Conservation (phyloP, 139 green algal species). For the Eudorina sp. region DNA sequence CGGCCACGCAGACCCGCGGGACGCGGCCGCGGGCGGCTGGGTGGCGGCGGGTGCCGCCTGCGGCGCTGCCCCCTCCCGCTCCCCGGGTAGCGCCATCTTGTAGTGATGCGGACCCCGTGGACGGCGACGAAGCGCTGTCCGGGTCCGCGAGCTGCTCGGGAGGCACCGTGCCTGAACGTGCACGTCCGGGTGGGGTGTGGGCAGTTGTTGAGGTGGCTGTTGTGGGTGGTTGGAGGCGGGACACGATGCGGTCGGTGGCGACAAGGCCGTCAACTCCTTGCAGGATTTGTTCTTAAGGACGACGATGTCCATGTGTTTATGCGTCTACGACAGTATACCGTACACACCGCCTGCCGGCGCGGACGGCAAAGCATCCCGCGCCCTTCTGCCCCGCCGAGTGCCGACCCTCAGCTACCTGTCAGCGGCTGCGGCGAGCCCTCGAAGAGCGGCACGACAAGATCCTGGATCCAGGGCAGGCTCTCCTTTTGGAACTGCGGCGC, state of each 20-base stretch:
- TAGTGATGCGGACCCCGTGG: constrained; percentile 71
- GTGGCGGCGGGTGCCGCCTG: neutral
- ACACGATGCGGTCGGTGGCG: too few species aligned
- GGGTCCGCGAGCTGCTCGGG: constrained; percentile 66
- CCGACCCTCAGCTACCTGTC: constrained; percentile 45
- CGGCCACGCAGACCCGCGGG: neutral
- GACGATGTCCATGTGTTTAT: too few species aligned
- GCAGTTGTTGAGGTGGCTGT: too few species aligned
- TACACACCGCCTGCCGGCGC: too few species aligned
- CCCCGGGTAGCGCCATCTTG: constrained; percentile 50
- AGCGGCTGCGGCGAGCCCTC: constrained; percentile 46
- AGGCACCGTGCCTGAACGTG: constrained; percentile 56
- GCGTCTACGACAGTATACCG: too few species aligned
- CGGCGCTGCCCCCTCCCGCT: neutral
- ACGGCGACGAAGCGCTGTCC: constrained; percentile 73
- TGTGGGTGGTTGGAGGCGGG: too few species aligned
- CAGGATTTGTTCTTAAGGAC: too few species aligned
- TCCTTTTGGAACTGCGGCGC: constrained; percentile 50
- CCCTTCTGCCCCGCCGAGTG: too few species aligned
- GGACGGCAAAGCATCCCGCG: too few species aligned
- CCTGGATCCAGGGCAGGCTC: constrained; percentile 61
- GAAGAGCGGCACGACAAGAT: constrained; percentile 65
- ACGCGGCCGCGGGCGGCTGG: neutral
- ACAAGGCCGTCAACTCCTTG: too few species aligned
- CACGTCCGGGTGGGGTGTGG: too few species aligned